Base-by-base conservation (phyloP, 305 asterid genomes). In the Fraxinus greggii region DNA sequence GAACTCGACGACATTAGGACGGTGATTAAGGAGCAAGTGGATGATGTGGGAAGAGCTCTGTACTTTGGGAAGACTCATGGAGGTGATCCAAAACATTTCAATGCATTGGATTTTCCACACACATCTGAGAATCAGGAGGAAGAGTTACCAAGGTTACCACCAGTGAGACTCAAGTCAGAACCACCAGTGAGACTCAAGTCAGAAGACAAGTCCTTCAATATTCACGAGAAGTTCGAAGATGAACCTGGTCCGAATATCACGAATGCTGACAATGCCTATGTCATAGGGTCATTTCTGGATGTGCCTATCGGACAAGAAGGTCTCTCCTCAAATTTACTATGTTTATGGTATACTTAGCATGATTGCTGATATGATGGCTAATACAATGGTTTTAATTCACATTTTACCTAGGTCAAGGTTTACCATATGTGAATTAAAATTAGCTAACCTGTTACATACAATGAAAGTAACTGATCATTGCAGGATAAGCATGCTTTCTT, bases 241-340 rank as follows among this genome's bases (percentile, higher is more conserved):
- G 94, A 87, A 72, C 85, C 88, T 77, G 92, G 90, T 84, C 85
- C 93, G 45, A 94, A 90, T 88, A 86, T 88, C 75, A 48, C 87
- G 81, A 89, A 85, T 79, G 81, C 93, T 79, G 99, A 94, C 73
- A 92, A 88, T 86, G 70, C 92, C 59, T 91, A 88, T 87, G 92
- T 89, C 80, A 92, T 94, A 38, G 99, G 99, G 73, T 93, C 99
- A 65, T 94, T 90, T 90, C 91, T 94, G 80, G 98, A 96, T 82
- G 97, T 94, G 79, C 98, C 98, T 76, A 87, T 94, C 72, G 99
- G 98, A 56, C 99, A 96, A 88, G 99, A 96, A 82, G 99, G 99
- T 95, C 77, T 79, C 88, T 78, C 45, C 81, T 29, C 72, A 72
- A 67, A 82, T 31, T 33, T 79, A 70, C 80, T 61, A 67, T 80